These are phyloP conservation scores for Fusarium algeriense DNA, from an alignment of 2,329 filamentous ascomycete genomes.

Conservation along the genomic window DNA sequence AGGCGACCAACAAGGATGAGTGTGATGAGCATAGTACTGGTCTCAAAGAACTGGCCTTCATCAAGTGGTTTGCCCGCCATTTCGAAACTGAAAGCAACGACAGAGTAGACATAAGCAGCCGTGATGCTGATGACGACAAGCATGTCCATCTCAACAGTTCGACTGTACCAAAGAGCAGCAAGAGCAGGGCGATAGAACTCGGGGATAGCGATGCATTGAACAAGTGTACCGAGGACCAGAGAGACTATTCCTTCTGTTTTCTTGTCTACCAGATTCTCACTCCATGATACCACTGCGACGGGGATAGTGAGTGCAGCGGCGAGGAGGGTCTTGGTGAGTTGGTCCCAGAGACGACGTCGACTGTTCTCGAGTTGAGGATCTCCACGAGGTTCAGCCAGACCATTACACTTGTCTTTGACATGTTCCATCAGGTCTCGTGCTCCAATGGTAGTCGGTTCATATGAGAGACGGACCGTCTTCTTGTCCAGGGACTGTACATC, in stretches of 20 bases:
- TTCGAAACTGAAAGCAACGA: conserved; percentile 54
- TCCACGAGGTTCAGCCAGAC: conserved; percentile 49
- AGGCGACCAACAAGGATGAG: conserved; percentile 55
- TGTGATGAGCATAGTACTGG: conserved; percentile 58
- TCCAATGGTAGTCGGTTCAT: conserved; percentile 52
- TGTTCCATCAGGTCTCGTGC: conserved; percentile 47
- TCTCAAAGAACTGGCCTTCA: conserved; percentile 47
- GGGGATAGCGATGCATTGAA: conserved; percentile 62
- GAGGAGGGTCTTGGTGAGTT: conserved; percentile 49
- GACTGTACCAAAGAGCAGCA: conserved; percentile 58
- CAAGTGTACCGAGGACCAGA: conserved; percentile 61
- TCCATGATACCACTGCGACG: conserved; percentile 52
- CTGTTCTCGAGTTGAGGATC: conserved; percentile 51
- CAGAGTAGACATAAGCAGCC: conserved; percentile 64
- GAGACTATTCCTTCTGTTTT: conserved; percentile 49
- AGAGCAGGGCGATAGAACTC: conserved; percentile 65
- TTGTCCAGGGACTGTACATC: conserved; percentile 45
- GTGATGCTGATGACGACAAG: conserved; percentile 67
- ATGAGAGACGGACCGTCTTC: conserved; percentile 49
- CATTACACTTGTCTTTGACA: conserved; percentile 30
- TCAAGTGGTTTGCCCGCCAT: conserved; percentile 49
- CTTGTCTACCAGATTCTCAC: conserved; percentile 35
- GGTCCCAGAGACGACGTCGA: conserved; percentile 49
- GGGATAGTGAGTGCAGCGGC: conserved; percentile 52
- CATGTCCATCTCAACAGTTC: conserved; percentile 67